Base-by-base conservation (phyloP, 2,329 filamentous ascomycete genomes). In the Ascochyta clinopodiicola region DNA sequence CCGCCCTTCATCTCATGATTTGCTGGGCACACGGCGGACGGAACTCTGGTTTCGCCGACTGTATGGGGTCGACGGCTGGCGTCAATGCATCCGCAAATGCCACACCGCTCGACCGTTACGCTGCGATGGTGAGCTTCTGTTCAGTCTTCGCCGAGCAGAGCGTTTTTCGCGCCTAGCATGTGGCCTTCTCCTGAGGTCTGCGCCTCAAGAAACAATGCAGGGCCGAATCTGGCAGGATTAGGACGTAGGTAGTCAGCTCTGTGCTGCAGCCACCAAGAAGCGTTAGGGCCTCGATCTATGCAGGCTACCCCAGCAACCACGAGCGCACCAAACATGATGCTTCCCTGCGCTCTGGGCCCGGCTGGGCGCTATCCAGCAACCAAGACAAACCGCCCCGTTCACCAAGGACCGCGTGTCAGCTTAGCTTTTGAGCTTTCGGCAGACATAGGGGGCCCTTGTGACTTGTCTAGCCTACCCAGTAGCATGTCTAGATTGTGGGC, bases 381-480 rank as follows among this genome's bases (percentile, higher is more conserved):
- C 60, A 67, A 62, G 58, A 60, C 38, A 48, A 39, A 43, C 45
- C 55, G 49, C 56, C 50, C 51, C 39, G 50, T 56, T 59, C 57
- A 59, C 57, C 57, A 59, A 61, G 57, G 45, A 56, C 60, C 66
- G 67, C 65, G 64, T 65, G 66, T 70, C 67, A 68, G 68, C 67
- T 69, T 63, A 56, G 67, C 61, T 58, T 57, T 59, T 62, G 54
- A 55, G 60, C 61, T 59, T 56, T 62, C 58, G 61, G 62, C 60
- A 62, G 60, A 54, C 25, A 61, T 40, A 59, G 59, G 61, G 62
- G 57, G 57, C 22, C 63, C 64, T 56, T 67, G 69, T 69, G 67
- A 63, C 59, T 62, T 42, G 45, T 12, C 34, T 46, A 50, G 51
- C 29, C 29, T 31, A 31, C 29, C 51, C 39, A 44, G 38, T 39